Conservation (phyloP, 805 yeast species). For the Suhomyces vadensis region DNA sequence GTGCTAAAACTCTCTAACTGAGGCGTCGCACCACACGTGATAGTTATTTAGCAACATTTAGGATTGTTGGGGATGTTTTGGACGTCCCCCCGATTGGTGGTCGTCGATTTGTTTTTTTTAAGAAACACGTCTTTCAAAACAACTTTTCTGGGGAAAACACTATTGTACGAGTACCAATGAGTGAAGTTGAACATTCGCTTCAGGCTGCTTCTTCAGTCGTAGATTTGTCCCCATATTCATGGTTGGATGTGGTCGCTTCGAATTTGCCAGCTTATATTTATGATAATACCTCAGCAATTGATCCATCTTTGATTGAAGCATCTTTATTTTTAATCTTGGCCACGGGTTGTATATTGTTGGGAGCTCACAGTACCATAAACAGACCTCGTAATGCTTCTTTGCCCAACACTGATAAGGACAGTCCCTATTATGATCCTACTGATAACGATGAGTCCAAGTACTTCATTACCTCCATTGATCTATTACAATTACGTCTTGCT, state of each 20-base stretch:
- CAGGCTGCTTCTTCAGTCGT: neutral
- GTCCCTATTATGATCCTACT: constrained; percentile 21
- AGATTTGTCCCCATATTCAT: neutral
- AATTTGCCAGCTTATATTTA: neutral
- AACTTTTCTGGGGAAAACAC: no score
- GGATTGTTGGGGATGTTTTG: no score
- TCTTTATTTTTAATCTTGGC: constrained; percentile 1
- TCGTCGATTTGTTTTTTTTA: neutral
- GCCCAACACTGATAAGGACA: constrained; percentile 19
- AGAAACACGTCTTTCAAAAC: neutral
- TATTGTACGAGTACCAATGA: neutral
- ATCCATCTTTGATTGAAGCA: neutral
- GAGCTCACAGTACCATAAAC: constrained; percentile 16
- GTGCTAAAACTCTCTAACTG: neutral
- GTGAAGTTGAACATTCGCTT: neutral
- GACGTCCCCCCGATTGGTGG: no score
- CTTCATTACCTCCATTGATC: constrained; percentile 12
- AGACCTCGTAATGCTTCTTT: constrained; percentile 26
- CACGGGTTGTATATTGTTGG: constrained; percentile 4
- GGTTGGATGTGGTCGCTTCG: constrained; percentile 1
- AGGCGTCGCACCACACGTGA: neutral
- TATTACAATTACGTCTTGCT: constrained; percentile 9
- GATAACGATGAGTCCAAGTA: constrained; percentile 23
- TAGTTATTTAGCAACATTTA: no score
- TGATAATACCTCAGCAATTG: neutral